Evolutionary conservation across 495 filamentous ascomycete genomes (phyloP), one percentile per base, ranked within the genome.

Genomic region (Trichoderma parareesei): DNA sequence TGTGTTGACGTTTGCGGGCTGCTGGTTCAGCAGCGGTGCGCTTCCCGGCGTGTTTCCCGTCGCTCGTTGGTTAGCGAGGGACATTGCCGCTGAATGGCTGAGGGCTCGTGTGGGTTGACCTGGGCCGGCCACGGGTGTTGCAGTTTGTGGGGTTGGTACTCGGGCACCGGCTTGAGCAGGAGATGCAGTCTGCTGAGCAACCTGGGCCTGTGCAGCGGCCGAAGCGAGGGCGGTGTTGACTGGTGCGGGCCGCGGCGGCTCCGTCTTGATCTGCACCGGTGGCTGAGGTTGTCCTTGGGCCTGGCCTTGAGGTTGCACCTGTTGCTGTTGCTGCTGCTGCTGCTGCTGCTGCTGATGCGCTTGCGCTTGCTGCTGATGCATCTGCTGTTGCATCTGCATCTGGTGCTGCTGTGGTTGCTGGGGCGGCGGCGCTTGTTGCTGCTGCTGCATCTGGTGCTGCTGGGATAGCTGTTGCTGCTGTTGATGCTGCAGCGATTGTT

Each of bases 1-100:
- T 9, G 49, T 57, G 33, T 57, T 57, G 13, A 70, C 33, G 62
- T 74, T 74, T 33, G 72, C 20, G 11, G 38, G 61, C 61, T 63
- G 61, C 61, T 63, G 61, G 13, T 33, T 44, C 4, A 5, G 79
- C 86, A 82, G 14, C 83, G 79, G 69, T 88, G 85, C 35, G 78
- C 78, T 59, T 82, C 76, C 37, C 80, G 73, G 81, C 74, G 46
- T 77, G 71, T 16, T 18, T 49, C 46, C 68, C 69, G 37, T 69
- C 73, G 67, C 73, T 76, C 55, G 66, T 65, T 76, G 83, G 73
- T 70, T 78, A 16, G 77, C 78, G 40, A 74, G 70, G 65, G 71
- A 76, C 38, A 78, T 74, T 27, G 77, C 78, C 3, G 71, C 75
- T 9, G 74, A 72, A 70, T 82, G 81, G 44, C 80, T 81, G 14